Evolutionary conservation across 1,284 basidiomycete species (phyloP), one percentile per base, ranked within the genome.

Genomic region (Austropuccinia psidii): DNA sequence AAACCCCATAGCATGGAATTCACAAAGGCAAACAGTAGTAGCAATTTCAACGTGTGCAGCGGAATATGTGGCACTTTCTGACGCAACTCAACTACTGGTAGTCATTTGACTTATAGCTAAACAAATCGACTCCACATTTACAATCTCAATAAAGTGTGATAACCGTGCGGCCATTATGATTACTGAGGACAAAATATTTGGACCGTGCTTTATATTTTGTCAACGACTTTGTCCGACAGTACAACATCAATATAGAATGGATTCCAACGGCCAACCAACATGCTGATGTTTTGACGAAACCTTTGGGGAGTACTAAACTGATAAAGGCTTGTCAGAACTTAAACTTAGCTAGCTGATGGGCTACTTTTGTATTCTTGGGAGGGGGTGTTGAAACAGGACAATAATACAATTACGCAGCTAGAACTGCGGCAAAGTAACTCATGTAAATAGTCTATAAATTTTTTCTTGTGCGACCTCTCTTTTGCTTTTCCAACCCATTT

Each of bases 41-140:
- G 37, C 60, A 27, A 41, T 35, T 8, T 62, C 64, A 7, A 66
- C 49, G 4, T 66, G 64, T 39, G 47, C 31, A 11, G 64, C 64
- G 9, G 64, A 66, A 29, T 66, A 66, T 24, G 21, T 64, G 9
- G 60, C 60, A 3, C 27, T 64, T 1, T 64, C 60, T 4, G 43
- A 47, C 1, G 60, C 41, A 8, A 2, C 60, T 4, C 24, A 47
- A 47, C 8, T 9, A 1, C 27, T 64, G 1, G 37, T 45, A 7
- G 6, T 17, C 27, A 9, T 58, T 7, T 29, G 11, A 13, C 24
- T 8, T 33, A 31, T 58, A 13, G 11, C 33, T 58, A 31, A 58
- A 29, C 21, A 58, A 31, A 31, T 58, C 19, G 8, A 9, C 9
- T 24, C 21, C 21, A 17, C n/a, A 24, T 15, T 29, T 4, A n/a